phyloP scores from a whole-genome alignment of 345 rosid species.

The Theobroma cacao region DNA sequence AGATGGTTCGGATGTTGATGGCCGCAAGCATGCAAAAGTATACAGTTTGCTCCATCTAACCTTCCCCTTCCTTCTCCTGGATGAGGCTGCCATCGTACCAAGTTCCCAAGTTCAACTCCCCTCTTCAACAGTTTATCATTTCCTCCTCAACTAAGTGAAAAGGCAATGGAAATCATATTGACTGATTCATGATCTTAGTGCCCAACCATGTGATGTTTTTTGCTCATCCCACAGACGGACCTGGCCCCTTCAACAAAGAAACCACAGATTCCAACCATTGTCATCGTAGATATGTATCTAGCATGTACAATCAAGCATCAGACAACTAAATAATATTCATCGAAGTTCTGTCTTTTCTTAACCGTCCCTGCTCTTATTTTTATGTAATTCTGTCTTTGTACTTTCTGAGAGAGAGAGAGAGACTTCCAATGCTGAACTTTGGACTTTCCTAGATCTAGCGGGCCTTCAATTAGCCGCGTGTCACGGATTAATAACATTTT shows the following conservation, averaged over 20 bases:
- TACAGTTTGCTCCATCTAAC: conserved; percentile 48
- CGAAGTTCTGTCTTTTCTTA: background rate
- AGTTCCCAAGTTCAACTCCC: background rate
- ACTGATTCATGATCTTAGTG: background rate
- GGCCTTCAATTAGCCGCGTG: conserved; percentile 21
- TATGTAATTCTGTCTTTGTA: background rate
- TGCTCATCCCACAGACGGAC: background rate
- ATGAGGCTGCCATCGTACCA: conserved; percentile 1
- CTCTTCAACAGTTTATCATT: background rate
- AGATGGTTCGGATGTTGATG: conserved; percentile 3
- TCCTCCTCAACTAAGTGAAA: background rate
- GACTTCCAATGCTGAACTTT: conserved; percentile 19
- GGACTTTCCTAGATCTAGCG: conserved; percentile 31
- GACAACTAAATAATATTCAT: background rate
- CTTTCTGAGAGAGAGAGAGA: conserved; percentile 5
- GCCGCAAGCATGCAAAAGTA: conserved; percentile 38
- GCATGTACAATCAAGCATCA: background rate
- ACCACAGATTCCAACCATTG: background rate
- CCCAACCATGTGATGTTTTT: background rate
- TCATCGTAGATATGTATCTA: background rate
- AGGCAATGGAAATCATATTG: background rate
- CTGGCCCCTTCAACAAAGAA: background rate
- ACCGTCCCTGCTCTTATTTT: background rate
- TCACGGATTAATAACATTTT: background rate
- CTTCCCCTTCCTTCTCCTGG: conserved; percentile 28